Evolutionary conservation across 192 early-diverging fungal genomes (phyloP).

Genomic region (Coemansia asiatica): DNA sequence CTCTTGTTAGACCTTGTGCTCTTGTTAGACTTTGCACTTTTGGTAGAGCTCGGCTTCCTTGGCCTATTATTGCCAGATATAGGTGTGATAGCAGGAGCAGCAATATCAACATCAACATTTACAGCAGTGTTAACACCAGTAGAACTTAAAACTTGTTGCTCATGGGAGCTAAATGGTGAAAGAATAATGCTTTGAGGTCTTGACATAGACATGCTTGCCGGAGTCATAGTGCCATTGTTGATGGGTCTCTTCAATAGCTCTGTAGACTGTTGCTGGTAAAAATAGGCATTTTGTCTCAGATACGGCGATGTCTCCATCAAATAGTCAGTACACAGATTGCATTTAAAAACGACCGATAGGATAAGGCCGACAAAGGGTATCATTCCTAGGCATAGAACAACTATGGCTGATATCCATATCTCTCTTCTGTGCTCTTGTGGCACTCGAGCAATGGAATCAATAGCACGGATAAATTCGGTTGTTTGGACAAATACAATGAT

Average conservation of each 20-base stretch:
- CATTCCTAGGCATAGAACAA: conserved; percentile 43
- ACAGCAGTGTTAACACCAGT: no score
- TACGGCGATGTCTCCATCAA: conserved; percentile 5
- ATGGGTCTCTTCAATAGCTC: not conserved
- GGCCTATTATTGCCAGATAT: no score
- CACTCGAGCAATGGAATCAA: conserved; percentile 22
- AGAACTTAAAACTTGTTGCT: not conserved
- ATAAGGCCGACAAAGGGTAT: conserved; percentile 33
- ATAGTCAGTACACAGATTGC: conserved; percentile 37
- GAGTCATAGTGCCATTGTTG: not conserved
- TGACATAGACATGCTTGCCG: not conserved
- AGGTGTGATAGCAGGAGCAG: no score
- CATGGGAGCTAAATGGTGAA: conserved; percentile 1
- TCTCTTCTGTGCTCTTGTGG: conserved; percentile 6
- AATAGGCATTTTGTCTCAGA: conserved; percentile 3
- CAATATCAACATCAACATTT: no score
- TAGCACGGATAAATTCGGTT: conserved; percentile 15
- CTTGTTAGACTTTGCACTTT: no score
- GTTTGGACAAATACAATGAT: conserved; percentile 42
- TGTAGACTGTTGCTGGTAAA: conserved; percentile 4
- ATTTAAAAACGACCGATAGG: conserved; percentile 29
- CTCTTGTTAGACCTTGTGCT: not conserved
- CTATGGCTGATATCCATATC: conserved; percentile 28
- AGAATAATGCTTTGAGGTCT: not conserved
- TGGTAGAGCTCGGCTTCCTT: not conserved